Base-by-base conservation (phyloP, 2,329 filamentous ascomycete species). In the Claviceps maximensis region DNA sequence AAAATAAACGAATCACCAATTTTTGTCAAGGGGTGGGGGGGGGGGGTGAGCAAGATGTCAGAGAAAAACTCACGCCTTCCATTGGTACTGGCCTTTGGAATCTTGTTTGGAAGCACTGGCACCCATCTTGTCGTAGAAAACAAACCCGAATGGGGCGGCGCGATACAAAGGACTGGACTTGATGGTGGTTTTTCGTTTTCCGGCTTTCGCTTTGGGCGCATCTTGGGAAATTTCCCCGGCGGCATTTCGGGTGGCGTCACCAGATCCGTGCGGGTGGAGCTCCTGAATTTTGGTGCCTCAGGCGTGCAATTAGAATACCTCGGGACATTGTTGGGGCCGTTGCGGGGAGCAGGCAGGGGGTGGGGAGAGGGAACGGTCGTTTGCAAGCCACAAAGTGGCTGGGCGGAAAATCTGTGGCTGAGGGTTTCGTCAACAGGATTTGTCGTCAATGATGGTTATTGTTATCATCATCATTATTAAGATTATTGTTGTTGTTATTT, bases 101-200 rank as follows among this genome's bases (percentile, higher is more conserved):
- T 66, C 63, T 60, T 73, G 73, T 68, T 80, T 80, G 57, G 78
- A 81, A 61, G 75, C 70, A 69, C 67, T 74, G 62, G 75, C 71
- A 68, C 78, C 78, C 78, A 81, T 81, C 64, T 62, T 73, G 66
- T 67, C 61, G 67, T 6, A 5, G 15, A 44, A 59, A 60, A 33
- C 25, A 45, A 59, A 60, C 60, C 65, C 65, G 66, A 69, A 63
- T 61, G 59, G 54, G 63, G 61, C 56, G 59, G 53, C 31, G 8
- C 31, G 63, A 60, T 55, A 55, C 58, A 58, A 58, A 53, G 55
- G 54, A 57, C 58, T 65, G 60, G 62, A 12, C 25, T n/a, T n/a
- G 44, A 1, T 27, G 21, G 21, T 62, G 62, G 64, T 63, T 36
- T 59, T 38, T 9, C 1, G 36, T 5, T n/a, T n/a, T 17, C n/a